A percentile compares a stretch with the other conserved stretches of the same genome.
phyloP scores from a whole-genome alignment of 2,329 filamentous ascomycete genomes.

The Fusarium decemcellulare region DNA sequence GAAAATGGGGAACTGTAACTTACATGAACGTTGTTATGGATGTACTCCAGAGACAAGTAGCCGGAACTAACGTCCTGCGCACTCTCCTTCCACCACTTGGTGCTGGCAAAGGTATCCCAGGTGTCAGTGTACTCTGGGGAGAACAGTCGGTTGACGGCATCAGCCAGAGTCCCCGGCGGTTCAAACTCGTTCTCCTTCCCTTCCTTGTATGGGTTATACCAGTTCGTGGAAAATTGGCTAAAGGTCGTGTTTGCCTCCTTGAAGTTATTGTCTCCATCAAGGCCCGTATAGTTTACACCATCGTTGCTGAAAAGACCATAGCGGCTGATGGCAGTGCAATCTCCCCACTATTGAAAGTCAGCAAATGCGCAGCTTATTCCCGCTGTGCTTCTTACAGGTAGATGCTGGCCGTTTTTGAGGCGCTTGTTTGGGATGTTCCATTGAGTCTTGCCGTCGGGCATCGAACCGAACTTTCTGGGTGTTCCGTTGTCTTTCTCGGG shows the following conservation, averaged over 20 bases:
- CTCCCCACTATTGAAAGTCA: constrained; percentile 4
- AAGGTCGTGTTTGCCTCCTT: not conserved
- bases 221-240: not conserved
- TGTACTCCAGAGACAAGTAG: constrained; percentile 51
- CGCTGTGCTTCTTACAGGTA: constrained; percentile 9
- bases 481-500: not conserved
- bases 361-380: not conserved
- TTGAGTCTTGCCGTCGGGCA: constrained; percentile 15
- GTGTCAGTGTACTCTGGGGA: constrained; percentile 26
- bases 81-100: not conserved
- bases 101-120: not conserved
- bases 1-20: constrained; percentile 1
- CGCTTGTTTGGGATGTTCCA: constrained; percentile 30
- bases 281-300: constrained; percentile 1
- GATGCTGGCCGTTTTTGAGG: too few species aligned
- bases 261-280: constrained; percentile 18
- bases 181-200: constrained; percentile 36
- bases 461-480: constrained; percentile 16
- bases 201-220: not conserved
- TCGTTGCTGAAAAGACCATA: constrained; percentile 6
- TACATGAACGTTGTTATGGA: constrained; percentile 57
- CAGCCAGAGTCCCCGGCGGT: constrained; percentile 40
- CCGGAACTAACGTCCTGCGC: constrained; percentile 18
- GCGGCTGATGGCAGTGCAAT: constrained; percentile 13
- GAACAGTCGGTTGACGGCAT: constrained; percentile 44